These are phyloP conservation scores for Calamus simplicifolius DNA, from an alignment of 176 grass and related monocot genomes.

Conservation along the genomic window DNA sequence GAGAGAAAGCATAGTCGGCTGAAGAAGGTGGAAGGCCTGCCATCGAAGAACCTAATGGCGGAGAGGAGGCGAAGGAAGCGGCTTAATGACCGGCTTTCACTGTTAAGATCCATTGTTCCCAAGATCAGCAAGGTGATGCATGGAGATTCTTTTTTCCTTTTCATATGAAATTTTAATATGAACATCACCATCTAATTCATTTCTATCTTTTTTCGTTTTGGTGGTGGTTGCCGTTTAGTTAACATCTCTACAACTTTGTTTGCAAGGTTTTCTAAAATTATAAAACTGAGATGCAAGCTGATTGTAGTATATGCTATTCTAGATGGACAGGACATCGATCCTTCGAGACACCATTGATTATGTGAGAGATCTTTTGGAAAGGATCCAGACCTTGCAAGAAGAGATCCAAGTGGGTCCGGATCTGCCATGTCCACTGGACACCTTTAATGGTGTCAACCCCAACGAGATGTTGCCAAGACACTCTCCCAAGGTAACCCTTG, in stretches of 20 bases:
- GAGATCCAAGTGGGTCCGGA: neutral
- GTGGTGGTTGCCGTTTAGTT: too few species aligned
- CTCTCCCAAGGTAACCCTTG: slow-evolving; percentile 47
- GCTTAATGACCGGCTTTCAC: slow-evolving; percentile 82
- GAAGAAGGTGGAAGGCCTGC: slow-evolving; percentile 23
- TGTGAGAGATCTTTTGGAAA: slow-evolving; percentile 1
- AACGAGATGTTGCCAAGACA: slow-evolving; percentile 57
- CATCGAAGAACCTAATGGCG: slow-evolving; percentile 82
- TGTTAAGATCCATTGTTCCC: slow-evolving; percentile 84
- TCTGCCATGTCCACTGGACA: slow-evolving; percentile 34
- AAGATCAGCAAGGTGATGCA: slow-evolving; percentile 66
- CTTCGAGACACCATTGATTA: slow-evolving; percentile 46
- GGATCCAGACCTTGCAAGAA: neutral
- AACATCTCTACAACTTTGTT: too few species aligned
- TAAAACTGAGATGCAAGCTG: too few species aligned
- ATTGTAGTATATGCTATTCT: neutral
- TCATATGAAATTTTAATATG: too few species aligned
- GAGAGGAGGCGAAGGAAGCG: slow-evolving; percentile 68
- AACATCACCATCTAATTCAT: neutral
- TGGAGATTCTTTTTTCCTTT: too few species aligned
- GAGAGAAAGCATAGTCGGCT: slow-evolving; percentile 12
- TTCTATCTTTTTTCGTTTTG: neutral
- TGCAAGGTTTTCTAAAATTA: too few species aligned
- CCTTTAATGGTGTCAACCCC: slow-evolving; percentile 17
- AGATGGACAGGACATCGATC: slow-evolving; percentile 85